Percentiles rank a stretch among this genome's conserved stretches.
Conservation (phyloP, 257 asterid genomes). For the Solanum sejunctum region DNA sequence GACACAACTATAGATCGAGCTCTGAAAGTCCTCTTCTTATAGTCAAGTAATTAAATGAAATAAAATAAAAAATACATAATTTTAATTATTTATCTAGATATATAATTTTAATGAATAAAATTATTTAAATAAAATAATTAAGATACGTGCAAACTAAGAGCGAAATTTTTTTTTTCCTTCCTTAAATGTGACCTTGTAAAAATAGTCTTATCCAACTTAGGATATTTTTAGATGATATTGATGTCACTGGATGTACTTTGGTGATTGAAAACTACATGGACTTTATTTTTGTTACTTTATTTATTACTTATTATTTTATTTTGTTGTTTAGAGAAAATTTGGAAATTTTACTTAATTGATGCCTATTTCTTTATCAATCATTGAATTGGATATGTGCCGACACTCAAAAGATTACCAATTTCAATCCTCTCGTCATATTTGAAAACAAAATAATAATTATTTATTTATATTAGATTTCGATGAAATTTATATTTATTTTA, state of each 20-base stretch:
- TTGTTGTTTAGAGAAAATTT: background rate
- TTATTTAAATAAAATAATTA: background rate
- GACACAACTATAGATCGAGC: too few relatives aligned
- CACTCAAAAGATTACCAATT: background rate
- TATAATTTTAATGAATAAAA: background rate
- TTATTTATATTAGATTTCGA: background rate
- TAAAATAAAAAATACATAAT: background rate
- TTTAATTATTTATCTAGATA: background rate
- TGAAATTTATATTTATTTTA: background rate
- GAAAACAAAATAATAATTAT: background rate
- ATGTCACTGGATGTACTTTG: background rate
- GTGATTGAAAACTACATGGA: background rate
- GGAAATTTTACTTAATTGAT: background rate
- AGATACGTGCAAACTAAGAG: background rate
- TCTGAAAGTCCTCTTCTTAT: too few relatives aligned
- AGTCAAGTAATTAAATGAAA: background rate
- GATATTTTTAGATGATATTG: background rate
- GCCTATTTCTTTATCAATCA: background rate
- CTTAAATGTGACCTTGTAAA: background rate
- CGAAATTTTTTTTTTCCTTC: too few relatives aligned
- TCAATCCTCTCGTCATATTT: background rate
- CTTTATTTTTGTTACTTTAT: background rate
- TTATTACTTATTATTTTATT: background rate
- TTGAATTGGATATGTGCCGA: background rate
- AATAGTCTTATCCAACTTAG: background rate